Conservation (phyloP, 176 grass and related monocot genomes). For the Phragmites australis region DNA sequence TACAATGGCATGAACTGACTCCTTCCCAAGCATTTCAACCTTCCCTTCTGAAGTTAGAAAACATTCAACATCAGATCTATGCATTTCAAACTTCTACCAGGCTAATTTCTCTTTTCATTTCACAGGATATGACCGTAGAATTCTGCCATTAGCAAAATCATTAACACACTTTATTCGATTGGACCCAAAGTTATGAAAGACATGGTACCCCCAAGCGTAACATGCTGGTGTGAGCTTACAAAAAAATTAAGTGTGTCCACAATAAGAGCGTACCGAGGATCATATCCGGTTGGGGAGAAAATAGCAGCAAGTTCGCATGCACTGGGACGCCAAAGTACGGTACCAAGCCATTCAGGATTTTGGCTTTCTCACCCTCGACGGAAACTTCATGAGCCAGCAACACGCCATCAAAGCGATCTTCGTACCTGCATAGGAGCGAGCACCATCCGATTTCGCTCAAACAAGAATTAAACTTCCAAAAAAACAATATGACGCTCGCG, state of each 20-base stretch:
- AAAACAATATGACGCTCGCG: not conserved
- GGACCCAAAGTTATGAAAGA: not conserved
- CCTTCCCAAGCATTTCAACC: constrained; percentile 74
- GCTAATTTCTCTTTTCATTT: not conserved
- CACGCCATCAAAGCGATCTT: constrained; percentile 74
- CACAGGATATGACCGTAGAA: not conserved
- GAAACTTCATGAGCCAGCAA: constrained; percentile 54
- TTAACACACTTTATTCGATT: not conserved
- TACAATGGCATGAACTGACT: constrained; percentile 85
- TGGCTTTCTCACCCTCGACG: constrained; percentile 39
- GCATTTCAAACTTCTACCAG: not conserved
- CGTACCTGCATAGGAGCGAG: constrained; percentile 49
- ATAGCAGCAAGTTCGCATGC: constrained; percentile 58
- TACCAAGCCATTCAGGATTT: constrained; percentile 65
- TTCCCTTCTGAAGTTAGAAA: constrained; percentile 71
- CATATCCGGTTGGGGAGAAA: constrained; percentile 80
- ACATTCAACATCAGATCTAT: constrained; percentile 36
- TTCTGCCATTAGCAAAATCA: not conserved
- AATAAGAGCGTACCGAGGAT: constrained; percentile 54
- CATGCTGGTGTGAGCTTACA: not conserved
- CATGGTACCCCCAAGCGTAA: not conserved
- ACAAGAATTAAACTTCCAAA: not conserved
- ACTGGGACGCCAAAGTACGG: constrained; percentile 64
- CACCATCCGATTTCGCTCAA: not conserved
- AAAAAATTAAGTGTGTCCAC: too few relatives aligned